A percentile compares a stretch with the other conserved stretches of the same genome.
These are phyloP conservation scores for Austroboletus olivaceoglutinosus DNA, from an alignment of 1,284 basidiomycete genomes.

Conservation along the genomic window DNA sequence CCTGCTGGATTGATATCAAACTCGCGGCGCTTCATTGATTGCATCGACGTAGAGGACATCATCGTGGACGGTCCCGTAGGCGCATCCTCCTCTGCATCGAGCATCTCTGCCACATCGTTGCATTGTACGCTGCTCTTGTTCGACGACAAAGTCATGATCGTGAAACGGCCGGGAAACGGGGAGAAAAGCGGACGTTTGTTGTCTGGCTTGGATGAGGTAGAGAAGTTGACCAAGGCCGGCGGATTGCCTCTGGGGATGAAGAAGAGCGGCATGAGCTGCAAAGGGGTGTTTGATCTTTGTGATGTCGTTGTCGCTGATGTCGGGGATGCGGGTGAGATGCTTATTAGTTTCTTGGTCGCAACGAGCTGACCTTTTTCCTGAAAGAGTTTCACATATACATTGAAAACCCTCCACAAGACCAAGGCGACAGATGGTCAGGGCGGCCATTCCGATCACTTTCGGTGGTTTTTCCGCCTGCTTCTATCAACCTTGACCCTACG, in stretches of 20 bases:
- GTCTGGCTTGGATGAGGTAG: constrained; percentile 84
- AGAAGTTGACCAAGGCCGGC: constrained; percentile 68
- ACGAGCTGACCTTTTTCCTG: constrained; percentile 7
- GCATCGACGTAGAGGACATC: constrained; percentile 91
- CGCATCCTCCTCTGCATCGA: constrained; percentile 43
- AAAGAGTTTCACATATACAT: constrained; percentile 84
- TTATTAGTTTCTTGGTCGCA: constrained; percentile 5
- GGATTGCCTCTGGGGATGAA: constrained; percentile 59
- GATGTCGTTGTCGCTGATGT: constrained; percentile 84
- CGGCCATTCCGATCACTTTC: constrained; percentile 76
- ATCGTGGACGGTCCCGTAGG: constrained; percentile 49
- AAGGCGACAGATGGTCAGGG: constrained; percentile 79
- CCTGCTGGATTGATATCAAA: constrained; percentile 86
- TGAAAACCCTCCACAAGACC: constrained; percentile 76
- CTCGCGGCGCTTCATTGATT: constrained; percentile 86
- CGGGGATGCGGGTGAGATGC: constrained; percentile 70
- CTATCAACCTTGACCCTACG: constrained; percentile 60
- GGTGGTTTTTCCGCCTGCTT: constrained; percentile 68
- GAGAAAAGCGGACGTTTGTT: constrained; percentile 73
- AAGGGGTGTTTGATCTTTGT: constrained; percentile 82
- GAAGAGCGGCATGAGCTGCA: constrained; percentile 81
- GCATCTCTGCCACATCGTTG: constrained; percentile 45
- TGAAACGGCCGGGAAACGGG: constrained; percentile 77
- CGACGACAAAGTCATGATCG: constrained; percentile 91
- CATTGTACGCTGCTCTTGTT: constrained; percentile 94